A percentile compares a stretch with the other conserved stretches of the same genome.
These are phyloP conservation scores for Kluyveromyces dobzhanskii DNA, from an alignment of 805 yeast species.

Conservation along the genomic window DNA sequence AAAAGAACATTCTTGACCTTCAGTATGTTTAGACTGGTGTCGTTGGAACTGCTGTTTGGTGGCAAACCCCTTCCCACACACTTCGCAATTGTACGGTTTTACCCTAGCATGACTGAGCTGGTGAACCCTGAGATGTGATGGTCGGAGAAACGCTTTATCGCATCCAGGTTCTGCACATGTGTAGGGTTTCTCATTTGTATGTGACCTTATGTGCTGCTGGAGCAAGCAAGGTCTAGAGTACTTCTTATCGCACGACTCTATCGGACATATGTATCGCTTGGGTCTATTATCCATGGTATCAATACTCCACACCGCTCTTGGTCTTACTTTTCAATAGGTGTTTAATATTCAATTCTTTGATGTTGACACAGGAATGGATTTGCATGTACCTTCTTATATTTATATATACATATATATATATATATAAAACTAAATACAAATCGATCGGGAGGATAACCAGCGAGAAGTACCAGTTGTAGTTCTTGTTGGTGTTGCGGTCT, in stretches of 20 bases:
- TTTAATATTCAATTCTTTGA: too few relatives aligned
- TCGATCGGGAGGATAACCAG: too few relatives aligned
- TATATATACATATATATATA: too few relatives aligned
- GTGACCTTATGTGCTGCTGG: slow-evolving; percentile 6
- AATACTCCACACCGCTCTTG: too few relatives aligned
- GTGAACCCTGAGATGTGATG: slow-evolving; percentile 7
- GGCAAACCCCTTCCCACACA: slow-evolving; percentile 7
- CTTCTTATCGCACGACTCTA: slow-evolving; percentile 5
- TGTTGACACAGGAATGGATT: too few relatives aligned
- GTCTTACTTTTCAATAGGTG: too few relatives aligned
- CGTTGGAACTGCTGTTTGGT: slow-evolving; percentile 8
- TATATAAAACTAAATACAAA: too few relatives aligned
- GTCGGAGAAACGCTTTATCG: slow-evolving; percentile 5
- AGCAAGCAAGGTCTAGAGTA: slow-evolving; percentile 9
- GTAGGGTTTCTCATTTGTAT: slow-evolving; percentile 7
- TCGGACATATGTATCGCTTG: slow-evolving; percentile 6
- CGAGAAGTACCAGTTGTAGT: too few relatives aligned
- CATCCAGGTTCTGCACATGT: slow-evolving; percentile 6
- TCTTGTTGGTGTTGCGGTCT: too few relatives aligned
- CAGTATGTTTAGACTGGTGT: not conserved
- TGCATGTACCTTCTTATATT: too few relatives aligned
- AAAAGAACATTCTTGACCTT: not conserved
- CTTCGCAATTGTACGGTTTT: slow-evolving; percentile 5
- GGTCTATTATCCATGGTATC: slow-evolving; percentile 4
- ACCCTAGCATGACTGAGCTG: slow-evolving; percentile 6